Base-by-base conservation (phyloP, 306 rosid species). In the Sicyos edulis region DNA sequence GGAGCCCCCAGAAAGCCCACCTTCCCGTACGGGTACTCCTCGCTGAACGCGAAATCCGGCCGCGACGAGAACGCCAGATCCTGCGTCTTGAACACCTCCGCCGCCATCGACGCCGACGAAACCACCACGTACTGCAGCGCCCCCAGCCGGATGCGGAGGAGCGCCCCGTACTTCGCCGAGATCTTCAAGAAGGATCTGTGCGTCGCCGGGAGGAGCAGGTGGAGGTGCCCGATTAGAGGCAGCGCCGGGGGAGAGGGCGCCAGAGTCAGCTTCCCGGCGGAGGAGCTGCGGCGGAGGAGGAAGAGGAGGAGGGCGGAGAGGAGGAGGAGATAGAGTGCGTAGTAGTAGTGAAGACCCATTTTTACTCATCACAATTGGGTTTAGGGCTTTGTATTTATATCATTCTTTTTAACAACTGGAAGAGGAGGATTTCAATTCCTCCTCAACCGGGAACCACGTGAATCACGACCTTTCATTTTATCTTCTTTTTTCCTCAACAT, bases 31-130 rank as follows among this genome's bases (percentile, higher is more conserved):
- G 91, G 82, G 11, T 88, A 66, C 62, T 80, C 84, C 80, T 91
- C 86, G 44, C 82, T 74, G 12, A 86, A 77, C 2, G 82, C 67
- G 54, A 60, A 86, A 16, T n/a, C 62, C 5, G 90, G 92, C 1
- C 92, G 85, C 76, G 84, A 72, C 14, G 82, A 78, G 82, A 88
- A 91, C 32, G 16, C 54, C 13, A 54, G 54, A 81, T 91, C 96
- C 0, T 88, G 84, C 5, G 88, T 83, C 71, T 85, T 88, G 32
- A 91, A 91, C 75, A 83, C 82, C 32, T 88, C 87, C 15, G 13
- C 60, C 0, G 96, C 96, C 0, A 84, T 20, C 68, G 85, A 89
- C 1, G 96, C 76, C 1, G 97, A 82, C 63, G 97, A 91, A 58
- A 87, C 97, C 8, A 91, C 72, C 0, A 88, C 79, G 21, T 89